Base-by-base conservation (phyloP, 2,329 filamentous ascomycete genomes). In the Exophiala viscosa region DNA sequence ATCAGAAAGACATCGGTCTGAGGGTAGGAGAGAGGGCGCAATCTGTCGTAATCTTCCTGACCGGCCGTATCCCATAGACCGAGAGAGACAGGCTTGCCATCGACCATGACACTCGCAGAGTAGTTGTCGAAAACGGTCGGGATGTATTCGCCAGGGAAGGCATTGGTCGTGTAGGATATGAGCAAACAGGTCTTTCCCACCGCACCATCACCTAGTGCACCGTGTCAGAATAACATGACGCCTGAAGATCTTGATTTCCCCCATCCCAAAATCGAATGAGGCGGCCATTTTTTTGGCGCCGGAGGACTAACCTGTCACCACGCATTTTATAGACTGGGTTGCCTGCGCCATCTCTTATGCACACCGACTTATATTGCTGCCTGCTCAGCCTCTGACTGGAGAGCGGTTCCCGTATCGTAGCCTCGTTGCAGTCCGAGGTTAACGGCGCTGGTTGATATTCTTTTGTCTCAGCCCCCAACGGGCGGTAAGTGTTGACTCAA, bases 141-240 rank as follows among this genome's bases (percentile, higher is more conserved):
- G 65, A 99, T 97, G 75, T 99, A 99, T 80, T 99, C 93, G 73
- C 93, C 93, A n/a, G 93, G 93, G 73, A 99, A 99, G 62, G 93
- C 93, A 78, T 97, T 99, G 60, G 93, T 99, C 60, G 93, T 97
- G 78, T 99, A 99, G 48, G 92, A 97, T 71, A 99, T 99, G 66
- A 99, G 85, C 55, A 99, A 85, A 79, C 93, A 99, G 80, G 93
- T 99, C 92, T 99, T 99, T 75, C 93, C 93, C 66, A 99, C 93
- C 70, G 93, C 93, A 88, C 93, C 93, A 74, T 99, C 93, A 77
- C 93, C 23, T 28, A 28, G 23, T 28, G 23, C 23, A 5, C 23
- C 23, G 8, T 28, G 23, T 28, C 23, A 28, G 23, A 28, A 28
- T 28, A 28, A 28, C 23, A 7, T 28, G 23, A 28, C 23, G 23